These are phyloP conservation scores for Hemisphaericaspora nanyangensis DNA, from an alignment of 805 yeast genomes.

Conservation along the genomic window DNA sequence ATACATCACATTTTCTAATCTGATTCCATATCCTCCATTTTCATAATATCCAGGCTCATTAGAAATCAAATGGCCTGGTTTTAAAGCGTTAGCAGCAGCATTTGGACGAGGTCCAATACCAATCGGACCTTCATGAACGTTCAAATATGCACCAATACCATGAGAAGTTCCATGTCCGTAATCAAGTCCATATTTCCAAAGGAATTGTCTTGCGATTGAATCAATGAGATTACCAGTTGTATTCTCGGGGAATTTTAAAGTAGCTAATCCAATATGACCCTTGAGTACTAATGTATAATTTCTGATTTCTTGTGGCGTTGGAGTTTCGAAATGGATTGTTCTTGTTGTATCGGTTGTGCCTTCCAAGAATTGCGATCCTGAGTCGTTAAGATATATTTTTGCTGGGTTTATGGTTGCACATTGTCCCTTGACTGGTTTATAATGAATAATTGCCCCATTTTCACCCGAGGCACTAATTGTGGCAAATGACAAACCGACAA, in stretches of 20 bases:
- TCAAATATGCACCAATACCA: conserved; percentile 58
- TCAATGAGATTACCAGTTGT: conserved; percentile 54
- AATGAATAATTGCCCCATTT: conserved; percentile 76
- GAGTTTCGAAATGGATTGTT: conserved; percentile 51
- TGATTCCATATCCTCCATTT: conserved; percentile 56
- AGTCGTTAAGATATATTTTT: conserved; percentile 52
- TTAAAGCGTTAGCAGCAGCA: conserved; percentile 41
- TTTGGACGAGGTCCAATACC: conserved; percentile 56
- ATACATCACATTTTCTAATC: conserved; percentile 51
- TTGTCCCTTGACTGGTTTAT: conserved; percentile 48
- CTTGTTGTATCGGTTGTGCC: conserved; percentile 67
- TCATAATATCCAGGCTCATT: conserved; percentile 65
- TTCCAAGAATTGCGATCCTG: conserved; percentile 59
- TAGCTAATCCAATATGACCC: conserved; percentile 51
- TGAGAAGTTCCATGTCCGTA: conserved; percentile 65
- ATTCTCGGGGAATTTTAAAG: conserved; percentile 50
- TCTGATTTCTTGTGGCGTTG: conserved; percentile 42
- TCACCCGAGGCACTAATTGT: conserved; percentile 75
- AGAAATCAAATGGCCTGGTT: conserved; percentile 53
- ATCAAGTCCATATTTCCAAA: conserved; percentile 56
- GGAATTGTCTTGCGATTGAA: conserved; percentile 53
- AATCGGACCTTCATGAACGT: conserved; percentile 62
- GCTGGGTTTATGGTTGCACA: conserved; percentile 49
- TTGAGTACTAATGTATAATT: conserved; percentile 57
- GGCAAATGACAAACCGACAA: conserved; percentile 64